These are phyloP conservation scores for Candida ascalaphidarum DNA, from an alignment of 805 yeast genomes.

Conservation along the genomic window DNA sequence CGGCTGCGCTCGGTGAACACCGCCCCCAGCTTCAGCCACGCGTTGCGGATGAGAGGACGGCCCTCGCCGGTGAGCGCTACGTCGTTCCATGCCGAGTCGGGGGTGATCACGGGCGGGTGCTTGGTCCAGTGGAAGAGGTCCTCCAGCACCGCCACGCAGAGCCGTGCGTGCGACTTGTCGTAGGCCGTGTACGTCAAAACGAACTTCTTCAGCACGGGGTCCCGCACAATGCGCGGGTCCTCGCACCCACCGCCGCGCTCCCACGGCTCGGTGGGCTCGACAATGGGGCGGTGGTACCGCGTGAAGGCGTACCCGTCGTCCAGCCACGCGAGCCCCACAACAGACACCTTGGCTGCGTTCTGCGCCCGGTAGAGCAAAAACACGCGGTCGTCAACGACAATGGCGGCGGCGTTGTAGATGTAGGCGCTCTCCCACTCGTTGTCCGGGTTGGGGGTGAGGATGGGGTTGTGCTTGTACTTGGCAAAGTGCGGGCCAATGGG, in stretches of 20 bases:
- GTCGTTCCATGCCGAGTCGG: constrained; percentile 20
- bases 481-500: constrained; percentile 36
- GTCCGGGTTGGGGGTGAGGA: constrained; percentile 27
- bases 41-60: constrained; percentile 15
- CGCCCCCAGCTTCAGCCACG: constrained; percentile 37
- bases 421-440: constrained; percentile 30
- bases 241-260: constrained; percentile 34
- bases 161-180: constrained; percentile 23
- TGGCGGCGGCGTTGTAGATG: constrained; percentile 34
- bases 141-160: constrained; percentile 30
- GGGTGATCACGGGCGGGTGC: constrained; percentile 23
- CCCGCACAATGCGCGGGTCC: constrained; percentile 34
- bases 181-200: constrained; percentile 34
- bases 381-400: constrained; percentile 28
- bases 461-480: constrained; percentile 27
- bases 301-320: constrained; percentile 27
- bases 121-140: constrained; percentile 31
- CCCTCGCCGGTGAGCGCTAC: constrained; percentile 18
- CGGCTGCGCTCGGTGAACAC: constrained; percentile 20
- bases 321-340: constrained; percentile 35
- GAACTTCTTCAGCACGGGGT: constrained; percentile 24
- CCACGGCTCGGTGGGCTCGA: constrained; percentile 29
- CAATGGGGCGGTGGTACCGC: constrained; percentile 20
- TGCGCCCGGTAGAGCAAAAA: constrained; percentile 32
- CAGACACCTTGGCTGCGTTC: constrained; percentile 19